Conservation (phyloP, 2,329 filamentous ascomycete species). For the Cryphonectria naterciae region DNA sequence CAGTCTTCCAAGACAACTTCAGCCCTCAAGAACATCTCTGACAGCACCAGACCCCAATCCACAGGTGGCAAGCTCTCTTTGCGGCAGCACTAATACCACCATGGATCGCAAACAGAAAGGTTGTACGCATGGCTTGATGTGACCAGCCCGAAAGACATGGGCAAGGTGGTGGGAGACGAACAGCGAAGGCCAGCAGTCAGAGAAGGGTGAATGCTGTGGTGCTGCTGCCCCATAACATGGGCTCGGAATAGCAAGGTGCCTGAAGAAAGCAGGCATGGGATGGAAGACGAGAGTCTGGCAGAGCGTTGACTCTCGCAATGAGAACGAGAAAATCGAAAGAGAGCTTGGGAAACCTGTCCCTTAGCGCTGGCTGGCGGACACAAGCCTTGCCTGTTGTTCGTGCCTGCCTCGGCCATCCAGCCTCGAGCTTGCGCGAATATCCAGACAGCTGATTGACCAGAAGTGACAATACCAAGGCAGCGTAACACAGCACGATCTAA, state of each 20-base stretch:
- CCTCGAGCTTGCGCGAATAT: neutral
- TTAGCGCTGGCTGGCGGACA: neutral
- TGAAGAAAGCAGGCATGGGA: neutral
- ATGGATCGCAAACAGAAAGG: neutral
- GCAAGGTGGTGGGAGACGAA: neutral
- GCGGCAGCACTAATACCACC: neutral
- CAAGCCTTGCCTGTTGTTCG: neutral
- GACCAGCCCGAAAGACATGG: neutral
- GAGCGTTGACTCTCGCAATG: neutral
- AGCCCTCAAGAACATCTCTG: neutral
- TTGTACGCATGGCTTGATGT: neutral
- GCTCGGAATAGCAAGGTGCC: neutral
- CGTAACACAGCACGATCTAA: neutral
- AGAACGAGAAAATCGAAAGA: neutral
- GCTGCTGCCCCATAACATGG: neutral
- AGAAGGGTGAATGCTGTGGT: neutral
- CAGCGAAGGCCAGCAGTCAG: neutral
- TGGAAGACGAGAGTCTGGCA: neutral
- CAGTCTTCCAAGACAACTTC: neutral
- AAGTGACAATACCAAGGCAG: neutral
- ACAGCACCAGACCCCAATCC: neutral
- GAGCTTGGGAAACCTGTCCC: neutral
- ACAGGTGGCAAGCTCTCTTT: neutral
- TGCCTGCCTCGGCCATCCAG: neutral
- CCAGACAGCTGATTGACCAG: neutral